These are phyloP conservation scores for Rhodamnia argentea DNA, from an alignment of 345 rosid species.

Conservation along the genomic window DNA sequence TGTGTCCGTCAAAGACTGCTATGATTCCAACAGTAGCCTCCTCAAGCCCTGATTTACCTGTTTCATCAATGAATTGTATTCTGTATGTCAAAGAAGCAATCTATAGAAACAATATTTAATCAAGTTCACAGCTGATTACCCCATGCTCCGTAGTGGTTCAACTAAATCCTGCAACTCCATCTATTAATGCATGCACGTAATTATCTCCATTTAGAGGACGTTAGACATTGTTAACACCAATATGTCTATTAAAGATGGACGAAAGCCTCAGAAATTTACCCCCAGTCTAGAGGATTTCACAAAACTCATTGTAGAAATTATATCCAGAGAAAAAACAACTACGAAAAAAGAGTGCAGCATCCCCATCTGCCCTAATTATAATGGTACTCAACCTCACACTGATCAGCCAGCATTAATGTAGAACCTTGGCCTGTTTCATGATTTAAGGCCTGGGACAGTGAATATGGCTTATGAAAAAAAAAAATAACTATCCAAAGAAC, in stretches of 20 bases:
- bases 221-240: neutral
- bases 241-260: neutral
- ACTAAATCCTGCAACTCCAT: neutral
- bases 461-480: neutral
- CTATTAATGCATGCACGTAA: neutral
- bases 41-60: constrained; percentile 57
- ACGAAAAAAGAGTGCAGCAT: neutral
- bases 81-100: neutral
- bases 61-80: neutral
- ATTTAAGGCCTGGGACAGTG: neutral
- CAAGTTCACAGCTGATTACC: neutral
- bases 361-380: neutral
- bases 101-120: neutral
- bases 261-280: neutral
- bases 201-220: neutral
- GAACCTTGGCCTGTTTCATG: neutral
- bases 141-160: neutral
- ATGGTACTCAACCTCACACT: neutral
- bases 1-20: constrained; percentile 93
- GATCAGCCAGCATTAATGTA: neutral
- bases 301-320: too few species aligned
- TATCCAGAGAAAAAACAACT: too few species aligned
- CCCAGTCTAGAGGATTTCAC: neutral
- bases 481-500: neutral
- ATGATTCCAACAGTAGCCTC: constrained; percentile 66